phyloP scores from a whole-genome alignment of 2,329 filamentous ascomycete species.

The Cryphonectria carpinicola region DNA sequence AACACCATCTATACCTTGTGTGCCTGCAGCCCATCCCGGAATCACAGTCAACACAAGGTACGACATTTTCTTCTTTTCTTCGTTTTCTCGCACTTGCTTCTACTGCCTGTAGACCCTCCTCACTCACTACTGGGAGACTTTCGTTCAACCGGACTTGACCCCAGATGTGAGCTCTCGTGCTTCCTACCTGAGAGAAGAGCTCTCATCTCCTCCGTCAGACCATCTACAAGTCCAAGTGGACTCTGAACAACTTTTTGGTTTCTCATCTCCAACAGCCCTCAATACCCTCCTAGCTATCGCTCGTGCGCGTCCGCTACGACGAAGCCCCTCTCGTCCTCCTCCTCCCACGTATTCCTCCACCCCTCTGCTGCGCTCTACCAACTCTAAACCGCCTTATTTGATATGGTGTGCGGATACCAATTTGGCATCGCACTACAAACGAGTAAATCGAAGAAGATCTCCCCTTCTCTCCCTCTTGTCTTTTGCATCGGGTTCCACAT shows the following conservation, averaged over 20 bases:
- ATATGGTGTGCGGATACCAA: background rate
- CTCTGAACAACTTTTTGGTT: background rate
- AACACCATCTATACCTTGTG: background rate
- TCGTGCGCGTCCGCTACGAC: background rate
- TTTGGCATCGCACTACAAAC: background rate
- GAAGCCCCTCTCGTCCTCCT: background rate
- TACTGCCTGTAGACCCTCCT: background rate
- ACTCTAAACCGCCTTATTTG: background rate
- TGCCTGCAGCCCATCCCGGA: background rate
- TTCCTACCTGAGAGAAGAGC: background rate
- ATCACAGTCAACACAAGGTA: background rate
- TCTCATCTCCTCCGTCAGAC: background rate
- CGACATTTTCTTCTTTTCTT: background rate
- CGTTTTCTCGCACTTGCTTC: background rate
- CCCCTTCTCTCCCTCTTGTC: background rate
- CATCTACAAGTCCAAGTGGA: background rate
- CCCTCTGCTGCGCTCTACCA: background rate
- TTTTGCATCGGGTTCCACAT: background rate
- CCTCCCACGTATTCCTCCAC: background rate
- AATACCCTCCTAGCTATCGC: background rate
- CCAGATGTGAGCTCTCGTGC: background rate
- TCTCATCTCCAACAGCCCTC: background rate
- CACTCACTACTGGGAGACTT: too few species aligned
- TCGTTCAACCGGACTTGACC: background rate
- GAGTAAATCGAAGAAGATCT: background rate